These are phyloP conservation scores for Afroboletus lepidellus DNA, from an alignment of 1,284 basidiomycete genomes.

Conservation along the genomic window DNA sequence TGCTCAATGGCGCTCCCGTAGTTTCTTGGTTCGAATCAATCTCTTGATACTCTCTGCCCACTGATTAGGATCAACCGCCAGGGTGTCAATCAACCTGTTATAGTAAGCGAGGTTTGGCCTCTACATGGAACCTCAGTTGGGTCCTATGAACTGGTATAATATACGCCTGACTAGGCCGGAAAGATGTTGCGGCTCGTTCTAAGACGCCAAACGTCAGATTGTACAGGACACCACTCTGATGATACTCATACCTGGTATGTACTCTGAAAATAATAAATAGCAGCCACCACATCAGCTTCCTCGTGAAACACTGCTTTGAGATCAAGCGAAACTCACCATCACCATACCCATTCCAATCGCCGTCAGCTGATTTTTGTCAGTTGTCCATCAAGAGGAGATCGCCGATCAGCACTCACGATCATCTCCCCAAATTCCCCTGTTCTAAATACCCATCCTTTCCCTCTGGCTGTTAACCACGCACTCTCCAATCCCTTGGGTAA, in stretches of 20 bases:
- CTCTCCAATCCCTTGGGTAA: conserved; percentile 90
- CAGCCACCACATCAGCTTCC: conserved; percentile 7
- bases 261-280: conserved; percentile 33
- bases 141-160: conserved; percentile 90
- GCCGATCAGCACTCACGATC: conserved; percentile 45
- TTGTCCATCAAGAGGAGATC: not conserved
- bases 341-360: conserved; percentile 87
- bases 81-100: not conserved
- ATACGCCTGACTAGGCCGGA: conserved; percentile 85
- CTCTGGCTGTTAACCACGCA: conserved; percentile 78
- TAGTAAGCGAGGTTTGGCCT: not conserved
- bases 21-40: too few relatives aligned
- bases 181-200: conserved; percentile 88
- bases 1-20: too few relatives aligned
- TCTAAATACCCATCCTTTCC: conserved; percentile 75
- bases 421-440: conserved; percentile 70
- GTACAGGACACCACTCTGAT: conserved; percentile 4
- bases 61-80: too few relatives aligned
- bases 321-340: conserved; percentile 58
- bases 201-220: conserved; percentile 30
- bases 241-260: conserved; percentile 45
- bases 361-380: conserved; percentile 43
- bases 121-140: conserved; percentile 50
- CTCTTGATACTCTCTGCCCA: too few relatives aligned
- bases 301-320: not conserved